Base-by-base conservation (phyloP, 257 asterid genomes). In the Dorcoceras hygrometricum region DNA sequence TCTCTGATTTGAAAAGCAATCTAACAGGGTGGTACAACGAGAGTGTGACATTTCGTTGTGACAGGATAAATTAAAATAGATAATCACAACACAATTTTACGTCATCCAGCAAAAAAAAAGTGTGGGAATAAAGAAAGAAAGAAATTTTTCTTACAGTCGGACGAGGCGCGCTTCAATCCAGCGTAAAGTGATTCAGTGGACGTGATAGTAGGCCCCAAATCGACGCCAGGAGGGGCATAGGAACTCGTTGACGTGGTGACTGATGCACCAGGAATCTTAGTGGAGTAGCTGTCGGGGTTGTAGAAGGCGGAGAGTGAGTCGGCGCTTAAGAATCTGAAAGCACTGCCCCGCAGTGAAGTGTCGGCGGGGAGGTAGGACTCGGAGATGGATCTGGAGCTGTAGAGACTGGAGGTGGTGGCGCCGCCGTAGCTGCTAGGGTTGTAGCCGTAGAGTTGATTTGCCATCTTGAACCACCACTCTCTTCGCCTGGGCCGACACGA, bases 171-270 rank as follows among this genome's bases (percentile, higher is more conserved):
- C 89, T 91, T 91, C 68, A 84, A 71, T 8, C 82, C 89, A 73
- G 90, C 74, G 65, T 80, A 76, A 70, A 82, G 63, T 56, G 87
- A 75, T 67, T 80, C 91, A 23, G 76, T 31, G 23, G 80, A 71
- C n/a, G 66, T 63, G 57, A 62, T 66, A 10, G 89, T 2, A 24
- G 86, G 62, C 3, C 83, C 84, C 62, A 62, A 77, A 72, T 87
- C 96, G 25, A 91, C 94, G 22, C 96, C 95, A 10, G 95, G 95
- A 23, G 91, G 94, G 1, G 86, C 92, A 25, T 83, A 75, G 50
- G 89, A 80, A 71, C 69, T 83, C 29, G 82, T 39, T 5, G 91
- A 75, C 28, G 89, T 70, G 62, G 83, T 39, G 50, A 39, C 61
- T 11, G 87, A 65, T 8, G 80, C 23, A 48, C 76, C 88, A 51